These are phyloP conservation scores for Candida gigantensis DNA, from an alignment of 1,139 yeast genomes.

Conservation along the genomic window DNA sequence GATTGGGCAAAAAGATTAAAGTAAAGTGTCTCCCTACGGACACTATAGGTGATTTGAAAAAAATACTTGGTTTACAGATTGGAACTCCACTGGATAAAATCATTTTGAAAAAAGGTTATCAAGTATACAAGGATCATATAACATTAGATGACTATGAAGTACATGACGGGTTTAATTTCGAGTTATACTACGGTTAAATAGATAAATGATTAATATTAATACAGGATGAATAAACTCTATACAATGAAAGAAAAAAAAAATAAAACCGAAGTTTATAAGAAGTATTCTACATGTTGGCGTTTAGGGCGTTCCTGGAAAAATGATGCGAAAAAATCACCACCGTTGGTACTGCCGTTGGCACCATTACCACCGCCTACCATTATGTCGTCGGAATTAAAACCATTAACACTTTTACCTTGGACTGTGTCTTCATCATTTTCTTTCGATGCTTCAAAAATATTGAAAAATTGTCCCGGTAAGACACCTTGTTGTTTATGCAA, in stretches of 20 bases:
- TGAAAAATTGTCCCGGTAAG: constrained; percentile 62
- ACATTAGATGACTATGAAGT: constrained; percentile 90
- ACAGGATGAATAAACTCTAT: neutral
- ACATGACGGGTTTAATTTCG: constrained; percentile 86
- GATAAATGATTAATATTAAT: constrained; percentile 5
- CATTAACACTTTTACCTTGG: constrained; percentile 45
- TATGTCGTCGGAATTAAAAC: constrained; percentile 23
- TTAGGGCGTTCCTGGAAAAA: constrained; percentile 26
- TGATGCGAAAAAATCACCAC: constrained; percentile 20
- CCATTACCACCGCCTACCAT: constrained; percentile 1
- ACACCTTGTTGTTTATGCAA: constrained; percentile 22
- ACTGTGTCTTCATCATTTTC: constrained; percentile 61
- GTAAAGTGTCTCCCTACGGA: constrained; percentile 88
- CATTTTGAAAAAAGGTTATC: constrained; percentile 74
- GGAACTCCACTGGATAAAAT: constrained; percentile 71
- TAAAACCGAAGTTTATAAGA: constrained; percentile 23
- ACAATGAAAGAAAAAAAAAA: constrained; percentile 1
- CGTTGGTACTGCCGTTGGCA: constrained; percentile 2
- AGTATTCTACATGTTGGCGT: constrained; percentile 66
- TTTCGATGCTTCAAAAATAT: constrained; percentile 96
- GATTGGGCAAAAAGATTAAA: constrained; percentile 83
- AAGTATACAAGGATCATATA: constrained; percentile 84
- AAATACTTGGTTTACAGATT: constrained; percentile 76
- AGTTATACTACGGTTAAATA: constrained; percentile 66
- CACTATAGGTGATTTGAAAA: constrained; percentile 89